Evolutionary conservation across 164 flowering plant species (phyloP).

Genomic region (Taxillus chinensis): DNA sequence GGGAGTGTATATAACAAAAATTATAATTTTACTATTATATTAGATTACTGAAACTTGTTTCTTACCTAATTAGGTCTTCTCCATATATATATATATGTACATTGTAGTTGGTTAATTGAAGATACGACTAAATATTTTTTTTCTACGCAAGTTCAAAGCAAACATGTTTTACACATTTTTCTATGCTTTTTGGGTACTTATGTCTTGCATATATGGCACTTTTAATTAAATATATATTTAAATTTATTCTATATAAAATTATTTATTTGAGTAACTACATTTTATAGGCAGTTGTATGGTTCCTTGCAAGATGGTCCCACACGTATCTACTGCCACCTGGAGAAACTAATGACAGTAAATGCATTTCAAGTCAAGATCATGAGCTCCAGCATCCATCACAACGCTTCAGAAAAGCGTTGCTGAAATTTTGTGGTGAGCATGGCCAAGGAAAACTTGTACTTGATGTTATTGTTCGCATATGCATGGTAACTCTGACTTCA

Average conservation of each 20-base stretch:
- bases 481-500: constrained; percentile 50
- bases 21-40: no score
- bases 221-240: no score
- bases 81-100: no score
- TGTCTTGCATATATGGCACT: no score
- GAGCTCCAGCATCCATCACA: constrained; percentile 18
- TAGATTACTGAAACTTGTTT: no score
- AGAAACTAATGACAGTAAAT: constrained; percentile 20
- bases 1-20: no score
- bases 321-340: constrained; percentile 72
- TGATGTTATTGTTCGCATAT: constrained; percentile 60
- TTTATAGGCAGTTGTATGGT: constrained; percentile 81
- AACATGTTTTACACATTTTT: no score
- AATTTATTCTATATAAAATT: neutral
- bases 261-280: constrained; percentile 3
- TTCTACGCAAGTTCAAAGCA: no score
- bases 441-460: constrained; percentile 66
- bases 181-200: no score
- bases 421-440: constrained; percentile 57
- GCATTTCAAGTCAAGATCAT: constrained; percentile 11
- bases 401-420: constrained; percentile 32
- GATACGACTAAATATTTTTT: no score
- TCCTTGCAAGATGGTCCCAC: constrained; percentile 89
- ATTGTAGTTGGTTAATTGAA: no score
- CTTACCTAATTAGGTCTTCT: no score